Conservation (phyloP, 352 stramenopile genomes). For the Globisporangium ultimum region DNA sequence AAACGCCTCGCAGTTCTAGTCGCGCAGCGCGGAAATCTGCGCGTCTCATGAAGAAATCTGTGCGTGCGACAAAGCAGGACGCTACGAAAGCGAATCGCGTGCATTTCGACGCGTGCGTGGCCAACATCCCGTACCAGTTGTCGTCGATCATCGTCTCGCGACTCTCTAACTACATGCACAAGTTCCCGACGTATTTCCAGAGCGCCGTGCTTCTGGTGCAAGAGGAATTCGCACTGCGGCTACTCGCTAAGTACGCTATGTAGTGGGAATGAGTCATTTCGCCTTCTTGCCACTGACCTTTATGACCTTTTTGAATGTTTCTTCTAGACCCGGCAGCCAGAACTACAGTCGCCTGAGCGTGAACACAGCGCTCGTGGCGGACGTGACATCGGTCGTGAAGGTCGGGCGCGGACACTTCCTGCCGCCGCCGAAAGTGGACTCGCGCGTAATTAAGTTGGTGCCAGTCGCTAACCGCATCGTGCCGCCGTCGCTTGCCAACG, state of each 20-base stretch:
- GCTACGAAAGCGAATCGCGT: constrained; percentile 1
- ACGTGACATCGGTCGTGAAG: constrained; percentile 57
- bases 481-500: constrained; percentile 9
- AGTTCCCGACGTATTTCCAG: constrained; percentile 45
- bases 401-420: constrained; percentile 66
- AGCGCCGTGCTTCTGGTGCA: constrained; percentile 79
- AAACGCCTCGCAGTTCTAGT: constrained; percentile 10
- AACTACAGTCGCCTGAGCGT: constrained; percentile 82
- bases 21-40: constrained; percentile 8
- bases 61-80: constrained; percentile 7
- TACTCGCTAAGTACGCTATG: constrained; percentile 53
- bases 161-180: constrained; percentile 70
- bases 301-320: not conserved
- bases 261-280: too few relatives aligned
- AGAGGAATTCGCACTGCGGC: constrained; percentile 76
- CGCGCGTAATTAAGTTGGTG: constrained; percentile 70
- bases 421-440: constrained; percentile 81
- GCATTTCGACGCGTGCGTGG: constrained; percentile 69
- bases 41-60: constrained; percentile 9
- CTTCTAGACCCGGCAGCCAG: constrained; percentile 50
- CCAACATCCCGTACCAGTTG: constrained; percentile 88
- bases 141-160: constrained; percentile 79
- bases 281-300: too few relatives aligned
- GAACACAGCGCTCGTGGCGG: constrained; percentile 70
- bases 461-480: constrained; percentile 23